Conservation (phyloP, 352 stramenopile genomes). For the Globisporangium uncinulatum region DNA sequence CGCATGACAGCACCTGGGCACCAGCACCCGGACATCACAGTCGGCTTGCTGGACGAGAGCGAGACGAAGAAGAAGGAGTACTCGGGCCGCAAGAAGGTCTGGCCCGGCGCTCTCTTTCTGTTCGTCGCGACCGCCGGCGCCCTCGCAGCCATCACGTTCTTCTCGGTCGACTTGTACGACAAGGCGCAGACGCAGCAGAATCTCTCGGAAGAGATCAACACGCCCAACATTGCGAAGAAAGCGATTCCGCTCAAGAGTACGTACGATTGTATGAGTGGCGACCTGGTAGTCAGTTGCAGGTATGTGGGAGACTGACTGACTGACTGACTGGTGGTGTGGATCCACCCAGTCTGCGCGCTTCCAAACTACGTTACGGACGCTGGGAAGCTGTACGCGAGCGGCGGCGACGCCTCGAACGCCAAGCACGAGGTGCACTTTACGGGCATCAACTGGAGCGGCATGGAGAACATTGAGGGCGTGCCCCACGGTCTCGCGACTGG, state of each 20-base stretch:
- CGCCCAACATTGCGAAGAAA: constrained; percentile 23
- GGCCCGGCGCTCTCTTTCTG: constrained; percentile 71
- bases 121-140: constrained; percentile 43
- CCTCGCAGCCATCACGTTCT: constrained; percentile 56
- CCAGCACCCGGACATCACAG: constrained; percentile 63
- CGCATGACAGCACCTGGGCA: constrained; percentile 14
- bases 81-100: constrained; percentile 68
- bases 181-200: constrained; percentile 57
- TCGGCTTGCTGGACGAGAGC: constrained; percentile 57
- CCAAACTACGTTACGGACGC: constrained; percentile 61
- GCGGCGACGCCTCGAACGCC: constrained; percentile 29
- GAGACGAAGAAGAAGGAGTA: constrained; percentile 38
- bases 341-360: constrained; percentile 45
- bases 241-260: constrained; percentile 37
- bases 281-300: background rate
- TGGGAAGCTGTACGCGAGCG: constrained; percentile 60
- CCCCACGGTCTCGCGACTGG: constrained; percentile 65
- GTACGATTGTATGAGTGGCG: background rate
- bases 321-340: too few relatives aligned
- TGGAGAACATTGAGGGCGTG: constrained; percentile 78
- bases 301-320: background rate
- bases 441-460: constrained; percentile 86
- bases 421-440: constrained; percentile 71
- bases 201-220: constrained; percentile 45
- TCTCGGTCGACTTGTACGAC: constrained; percentile 52